Conservation (phyloP, 2,329 filamentous ascomycete genomes). For the Mollisiaceae sp. region DNA sequence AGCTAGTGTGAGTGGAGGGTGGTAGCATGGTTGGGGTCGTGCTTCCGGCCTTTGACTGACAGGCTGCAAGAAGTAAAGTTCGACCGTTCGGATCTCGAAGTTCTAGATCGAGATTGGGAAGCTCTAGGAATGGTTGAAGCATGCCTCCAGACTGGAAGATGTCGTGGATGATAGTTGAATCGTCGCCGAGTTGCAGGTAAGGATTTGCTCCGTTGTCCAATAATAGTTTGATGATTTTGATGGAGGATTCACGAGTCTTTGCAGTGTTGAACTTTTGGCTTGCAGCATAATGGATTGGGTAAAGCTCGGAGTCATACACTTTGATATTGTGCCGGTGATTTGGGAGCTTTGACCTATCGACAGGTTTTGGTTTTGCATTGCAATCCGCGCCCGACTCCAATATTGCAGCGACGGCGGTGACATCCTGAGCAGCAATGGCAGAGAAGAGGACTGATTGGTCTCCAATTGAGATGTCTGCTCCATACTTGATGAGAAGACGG, state of each 20-base stretch:
- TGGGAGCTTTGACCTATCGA: not conserved
- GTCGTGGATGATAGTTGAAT: conserved; percentile 20
- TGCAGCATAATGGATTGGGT: conserved; percentile 24
- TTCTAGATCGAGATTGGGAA: conserved; percentile 18
- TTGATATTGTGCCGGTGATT: not conserved
- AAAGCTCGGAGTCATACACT: conserved; percentile 9
- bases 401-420: conserved; percentile 6
- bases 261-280: conserved; percentile 19
- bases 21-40: not conserved
- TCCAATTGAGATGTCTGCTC: conserved; percentile 26
- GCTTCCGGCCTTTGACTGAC: conserved; percentile 11
- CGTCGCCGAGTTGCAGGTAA: conserved; percentile 9
- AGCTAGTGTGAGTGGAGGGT: not conserved
- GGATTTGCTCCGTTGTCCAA: conserved; percentile 23
- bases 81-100: conserved; percentile 20
- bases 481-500: conserved; percentile 31
- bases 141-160: conserved; percentile 22
- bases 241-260: conserved; percentile 9
- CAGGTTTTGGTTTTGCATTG: conserved; percentile 16
- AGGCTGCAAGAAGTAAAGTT: conserved; percentile 23
- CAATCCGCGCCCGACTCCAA: conserved; percentile 24
- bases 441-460: conserved; percentile 18
- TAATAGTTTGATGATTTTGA: conserved; percentile 21
- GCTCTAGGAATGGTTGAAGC: conserved; percentile 24
- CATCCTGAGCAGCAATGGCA: conserved; percentile 19